Evolutionary conservation across 2,329 filamentous ascomycete genomes (phyloP), one percentile per base, ranked within the genome.

Genomic region (Tothia fuscella): DNA sequence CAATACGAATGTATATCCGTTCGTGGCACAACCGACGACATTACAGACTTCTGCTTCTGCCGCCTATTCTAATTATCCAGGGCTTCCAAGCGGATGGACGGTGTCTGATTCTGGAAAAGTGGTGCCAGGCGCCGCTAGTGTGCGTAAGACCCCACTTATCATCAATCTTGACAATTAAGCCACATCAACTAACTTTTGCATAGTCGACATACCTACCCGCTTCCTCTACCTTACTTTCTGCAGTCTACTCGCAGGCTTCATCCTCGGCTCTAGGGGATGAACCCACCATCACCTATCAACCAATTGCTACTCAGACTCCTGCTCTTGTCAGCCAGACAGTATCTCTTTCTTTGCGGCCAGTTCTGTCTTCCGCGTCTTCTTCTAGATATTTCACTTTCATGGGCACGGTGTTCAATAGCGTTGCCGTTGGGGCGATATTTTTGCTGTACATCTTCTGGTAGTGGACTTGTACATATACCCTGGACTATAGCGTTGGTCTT

Each of bases 71-170:
- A 64, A 62, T 46, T 66, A 67, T 46, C 65, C 65, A 34, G 72
- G 74, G 48, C 75, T 93, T 45, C 86, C 88, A 30, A 75, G 71
- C 53, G 85, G 83, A 46, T 94, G 85, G 85, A 73, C 78, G 47
- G 83, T 91, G 63, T 84, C 79, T 38, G 69, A 78, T 47, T 74
- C 77, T 51, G 84, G 85, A 56, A 89, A 88, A 67, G 78, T 91
- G 53, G 70, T 86, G 55, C 82, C 82, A 56, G 75, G 71, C 62
- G 51, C 39, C 42, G 25, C 43, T 42, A 32, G 37, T 39, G 24
- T 34, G 6, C 29, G n/a, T 30, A 30, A 49, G 52, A 53, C 50
- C 50, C 46, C 44, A n/a, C n/a, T n/a, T n/a, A 46, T 48, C 41
- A 34, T 38, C n/a, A 32, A 41, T 14, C 39, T 26, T 32, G 34